Percentiles rank a stretch among this genome's conserved stretches.
Evolutionary conservation across 2,329 filamentous ascomycete species (phyloP).

Genomic region (Ceratocystis diversiconidia): DNA sequence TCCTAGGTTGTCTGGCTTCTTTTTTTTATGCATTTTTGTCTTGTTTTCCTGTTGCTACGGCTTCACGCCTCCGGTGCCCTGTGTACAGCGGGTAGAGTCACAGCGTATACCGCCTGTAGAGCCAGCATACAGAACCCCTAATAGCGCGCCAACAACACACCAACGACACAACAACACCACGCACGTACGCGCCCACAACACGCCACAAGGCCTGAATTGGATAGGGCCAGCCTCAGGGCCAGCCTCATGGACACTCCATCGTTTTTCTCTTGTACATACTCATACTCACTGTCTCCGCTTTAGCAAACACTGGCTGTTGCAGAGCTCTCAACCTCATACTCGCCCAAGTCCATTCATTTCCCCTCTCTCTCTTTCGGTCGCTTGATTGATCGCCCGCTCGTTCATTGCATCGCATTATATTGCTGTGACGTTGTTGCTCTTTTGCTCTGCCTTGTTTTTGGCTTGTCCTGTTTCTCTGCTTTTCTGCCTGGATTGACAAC

Average conservation of each 20-base stretch:
- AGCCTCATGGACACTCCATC: background rate
- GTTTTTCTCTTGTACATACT: background rate
- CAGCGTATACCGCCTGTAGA: background rate
- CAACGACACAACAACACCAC: background rate
- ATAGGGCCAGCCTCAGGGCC: background rate
- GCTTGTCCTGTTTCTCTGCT: background rate
- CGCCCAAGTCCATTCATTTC: background rate
- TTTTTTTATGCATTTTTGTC: background rate
- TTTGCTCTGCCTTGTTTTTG: background rate
- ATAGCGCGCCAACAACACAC: too few species aligned
- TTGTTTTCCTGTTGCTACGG: background rate
- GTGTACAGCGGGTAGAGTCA: background rate
- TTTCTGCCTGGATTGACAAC: background rate
- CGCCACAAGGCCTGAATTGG: background rate
- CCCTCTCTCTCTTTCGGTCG: background rate
- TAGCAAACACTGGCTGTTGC: constrained; percentile 2
- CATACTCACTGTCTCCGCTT: background rate
- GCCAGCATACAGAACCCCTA: background rate
- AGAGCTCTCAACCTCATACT: constrained; percentile 2
- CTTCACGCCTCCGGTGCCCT: background rate
- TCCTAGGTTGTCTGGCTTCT: background rate
- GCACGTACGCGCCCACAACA: background rate
- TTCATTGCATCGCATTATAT: constrained; percentile 1
- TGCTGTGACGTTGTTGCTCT: background rate
- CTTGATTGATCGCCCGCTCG: background rate